phyloP scores from a whole-genome alignment of 495 filamentous ascomycete genomes.

The Alectoria sarmentosa region DNA sequence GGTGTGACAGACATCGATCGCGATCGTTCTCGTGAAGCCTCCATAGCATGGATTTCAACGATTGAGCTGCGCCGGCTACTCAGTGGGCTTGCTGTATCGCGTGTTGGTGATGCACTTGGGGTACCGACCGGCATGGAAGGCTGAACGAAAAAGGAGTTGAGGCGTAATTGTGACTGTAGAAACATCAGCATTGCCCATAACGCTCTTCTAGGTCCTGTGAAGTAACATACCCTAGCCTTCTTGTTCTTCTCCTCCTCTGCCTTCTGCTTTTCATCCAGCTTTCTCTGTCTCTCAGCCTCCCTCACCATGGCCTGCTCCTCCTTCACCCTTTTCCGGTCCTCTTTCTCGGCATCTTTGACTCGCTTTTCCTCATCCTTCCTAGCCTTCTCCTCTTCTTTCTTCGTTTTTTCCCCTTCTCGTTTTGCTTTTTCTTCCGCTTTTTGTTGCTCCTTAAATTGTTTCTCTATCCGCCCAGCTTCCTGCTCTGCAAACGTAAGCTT shows the following conservation, averaged over 20 bases:
- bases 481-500: conserved; percentile 49
- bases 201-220: conserved; percentile 19
- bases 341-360: conserved; percentile 39
- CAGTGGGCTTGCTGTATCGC: conserved; percentile 21
- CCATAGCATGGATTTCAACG: conserved; percentile 9
- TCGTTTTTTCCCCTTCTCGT: conserved; percentile 43
- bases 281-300: conserved; percentile 45
- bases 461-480: conserved; percentile 47
- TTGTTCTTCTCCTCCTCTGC: conserved; percentile 57
- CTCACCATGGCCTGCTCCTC: conserved; percentile 32
- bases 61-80: conserved; percentile 29
- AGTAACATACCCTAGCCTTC: conserved; percentile 53
- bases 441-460: conserved; percentile 45
- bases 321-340: conserved; percentile 36
- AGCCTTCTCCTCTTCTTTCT: conserved; percentile 39
- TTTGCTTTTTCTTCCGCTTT: conserved; percentile 39
- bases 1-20: conserved; percentile 24
- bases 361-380: conserved; percentile 42
- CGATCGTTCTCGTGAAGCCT: conserved; percentile 8
- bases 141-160: conserved; percentile 58
- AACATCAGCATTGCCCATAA: conserved; percentile 17
- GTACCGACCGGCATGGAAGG: conserved; percentile 29
- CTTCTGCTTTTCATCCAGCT: conserved; percentile 55
- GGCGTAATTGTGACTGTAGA: conserved; percentile 46
- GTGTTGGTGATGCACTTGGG: conserved; percentile 25